Evolutionary conservation across 306 rosid genomes (phyloP).

Genomic region (Cicer chorassanicum): DNA sequence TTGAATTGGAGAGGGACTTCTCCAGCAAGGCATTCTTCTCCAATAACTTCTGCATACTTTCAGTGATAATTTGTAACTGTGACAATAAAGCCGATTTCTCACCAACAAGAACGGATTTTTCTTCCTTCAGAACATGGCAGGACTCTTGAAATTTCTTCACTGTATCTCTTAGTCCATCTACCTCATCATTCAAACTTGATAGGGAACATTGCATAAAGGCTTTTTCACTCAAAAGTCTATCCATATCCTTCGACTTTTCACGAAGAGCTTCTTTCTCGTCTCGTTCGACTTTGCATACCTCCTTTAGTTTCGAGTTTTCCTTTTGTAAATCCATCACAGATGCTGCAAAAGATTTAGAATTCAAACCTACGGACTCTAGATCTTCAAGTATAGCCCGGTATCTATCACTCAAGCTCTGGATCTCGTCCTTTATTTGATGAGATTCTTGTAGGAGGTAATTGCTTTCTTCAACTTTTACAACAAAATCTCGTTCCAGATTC

Average conservation of each 20-base stretch:
- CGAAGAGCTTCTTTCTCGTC: constrained; percentile 69
- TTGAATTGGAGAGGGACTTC: constrained; percentile 73
- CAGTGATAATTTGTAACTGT: constrained; percentile 80
- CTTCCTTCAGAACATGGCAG: constrained; percentile 73
- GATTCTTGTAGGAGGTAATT: constrained; percentile 67
- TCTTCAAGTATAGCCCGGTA: constrained; percentile 72
- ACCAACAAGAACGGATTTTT: constrained; percentile 68
- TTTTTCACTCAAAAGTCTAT: constrained; percentile 66
- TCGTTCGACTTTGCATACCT: constrained; percentile 61
- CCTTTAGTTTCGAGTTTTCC: constrained; percentile 73
- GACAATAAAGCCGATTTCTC: constrained; percentile 79
- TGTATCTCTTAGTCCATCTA: constrained; percentile 62
- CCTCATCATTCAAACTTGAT: constrained; percentile 66
- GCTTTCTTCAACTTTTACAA: constrained; percentile 68
- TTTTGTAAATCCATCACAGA: constrained; percentile 74
- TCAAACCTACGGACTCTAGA: constrained; percentile 71
- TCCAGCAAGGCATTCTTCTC: constrained; percentile 83
- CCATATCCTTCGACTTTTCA: constrained; percentile 72
- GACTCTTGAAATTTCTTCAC: constrained; percentile 69
- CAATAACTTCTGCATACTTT: constrained; percentile 80
- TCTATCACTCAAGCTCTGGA: constrained; percentile 63
- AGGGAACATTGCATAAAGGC: constrained; percentile 63
- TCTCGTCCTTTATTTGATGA: constrained; percentile 67
- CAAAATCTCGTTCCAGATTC: constrained; percentile 75
- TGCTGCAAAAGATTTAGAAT: constrained; percentile 65